Conservation (phyloP, 352 stramenopile species). For the Aphanomyces stellatus region DNA sequence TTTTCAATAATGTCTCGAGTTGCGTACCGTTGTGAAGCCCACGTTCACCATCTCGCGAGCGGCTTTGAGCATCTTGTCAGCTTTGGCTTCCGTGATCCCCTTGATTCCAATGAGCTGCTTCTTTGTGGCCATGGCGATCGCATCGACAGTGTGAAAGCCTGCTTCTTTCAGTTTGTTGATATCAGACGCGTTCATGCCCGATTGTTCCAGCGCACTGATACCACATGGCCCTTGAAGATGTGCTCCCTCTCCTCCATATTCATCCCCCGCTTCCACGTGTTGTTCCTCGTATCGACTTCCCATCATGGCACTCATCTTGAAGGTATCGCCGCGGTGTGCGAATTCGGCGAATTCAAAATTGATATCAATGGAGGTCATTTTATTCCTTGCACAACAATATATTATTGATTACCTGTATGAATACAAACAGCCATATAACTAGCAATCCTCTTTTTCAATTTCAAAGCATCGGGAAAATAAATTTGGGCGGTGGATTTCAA, state of each 20-base stretch:
- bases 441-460: constrained; percentile 9
- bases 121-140: constrained; percentile 95
- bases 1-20: background rate
- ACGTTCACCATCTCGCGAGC: constrained; percentile 96
- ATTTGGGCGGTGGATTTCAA: background rate
- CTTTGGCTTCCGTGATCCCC: constrained; percentile 98
- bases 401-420: too few species aligned
- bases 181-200: constrained; percentile 95
- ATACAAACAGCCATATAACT: too few species aligned
- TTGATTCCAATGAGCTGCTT: constrained; percentile 97
- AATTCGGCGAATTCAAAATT: constrained; percentile 18
- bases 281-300: background rate
- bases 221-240: constrained; percentile 59
- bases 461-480: background rate
- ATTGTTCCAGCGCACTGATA: constrained; percentile 90
- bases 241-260: background rate
- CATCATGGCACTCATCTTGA: constrained; percentile 18
- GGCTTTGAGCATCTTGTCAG: constrained; percentile 97
- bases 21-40: constrained; percentile 96
- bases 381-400: background rate
- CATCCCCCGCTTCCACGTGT: background rate
- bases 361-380: background rate
- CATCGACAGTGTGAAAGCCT: constrained; percentile 97
- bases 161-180: constrained; percentile 98
- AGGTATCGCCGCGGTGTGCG: too few species aligned